These are phyloP conservation scores for Fragilaria radians DNA, from an alignment of 108 stramenopile species.

Conservation along the genomic window DNA sequence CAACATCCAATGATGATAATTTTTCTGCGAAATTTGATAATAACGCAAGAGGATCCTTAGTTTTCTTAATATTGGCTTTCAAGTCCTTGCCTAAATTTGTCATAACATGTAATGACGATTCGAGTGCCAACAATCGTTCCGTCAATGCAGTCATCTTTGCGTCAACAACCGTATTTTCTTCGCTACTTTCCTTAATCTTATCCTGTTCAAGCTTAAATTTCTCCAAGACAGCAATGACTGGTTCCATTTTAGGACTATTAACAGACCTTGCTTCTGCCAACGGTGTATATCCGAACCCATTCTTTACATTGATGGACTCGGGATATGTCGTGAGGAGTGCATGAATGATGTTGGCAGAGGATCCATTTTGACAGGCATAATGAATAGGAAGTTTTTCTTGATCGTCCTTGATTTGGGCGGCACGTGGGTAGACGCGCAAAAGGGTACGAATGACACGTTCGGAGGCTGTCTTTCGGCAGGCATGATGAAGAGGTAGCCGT, in stretches of 20 bases:
- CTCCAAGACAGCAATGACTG: slow-evolving; percentile 66
- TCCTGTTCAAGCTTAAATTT: slow-evolving; percentile 75
- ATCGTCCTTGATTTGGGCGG: slow-evolving; percentile 81
- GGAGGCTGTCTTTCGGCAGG: slow-evolving; percentile 69
- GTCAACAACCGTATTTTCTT: slow-evolving; percentile 29
- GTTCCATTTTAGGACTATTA: slow-evolving; percentile 58
- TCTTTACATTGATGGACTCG: slow-evolving; percentile 74
- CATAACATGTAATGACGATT: slow-evolving; percentile 27
- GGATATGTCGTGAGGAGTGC: slow-evolving; percentile 70
- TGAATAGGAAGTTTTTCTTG: slow-evolving; percentile 85
- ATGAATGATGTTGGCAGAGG: slow-evolving; percentile 48
- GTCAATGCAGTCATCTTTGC: slow-evolving; percentile 33
- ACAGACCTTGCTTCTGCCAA: slow-evolving; percentile 65
- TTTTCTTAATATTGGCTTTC: slow-evolving; percentile 28
- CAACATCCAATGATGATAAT: slow-evolving; percentile 26
- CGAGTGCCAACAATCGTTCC: slow-evolving; percentile 35
- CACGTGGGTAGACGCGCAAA: slow-evolving; percentile 74
- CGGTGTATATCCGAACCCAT: slow-evolving; percentile 83
- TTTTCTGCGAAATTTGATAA: slow-evolving; percentile 42
- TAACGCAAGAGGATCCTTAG: slow-evolving; percentile 25
- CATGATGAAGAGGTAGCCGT: slow-evolving; percentile 74
- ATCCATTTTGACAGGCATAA: slow-evolving; percentile 78
- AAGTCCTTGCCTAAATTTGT: slow-evolving; percentile 38
- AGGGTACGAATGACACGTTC: slow-evolving; percentile 65
- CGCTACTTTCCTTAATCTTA: slow-evolving; percentile 21